Base-by-base conservation (phyloP, 2,329 filamentous ascomycete genomes). In the Fusarium sp. region DNA sequence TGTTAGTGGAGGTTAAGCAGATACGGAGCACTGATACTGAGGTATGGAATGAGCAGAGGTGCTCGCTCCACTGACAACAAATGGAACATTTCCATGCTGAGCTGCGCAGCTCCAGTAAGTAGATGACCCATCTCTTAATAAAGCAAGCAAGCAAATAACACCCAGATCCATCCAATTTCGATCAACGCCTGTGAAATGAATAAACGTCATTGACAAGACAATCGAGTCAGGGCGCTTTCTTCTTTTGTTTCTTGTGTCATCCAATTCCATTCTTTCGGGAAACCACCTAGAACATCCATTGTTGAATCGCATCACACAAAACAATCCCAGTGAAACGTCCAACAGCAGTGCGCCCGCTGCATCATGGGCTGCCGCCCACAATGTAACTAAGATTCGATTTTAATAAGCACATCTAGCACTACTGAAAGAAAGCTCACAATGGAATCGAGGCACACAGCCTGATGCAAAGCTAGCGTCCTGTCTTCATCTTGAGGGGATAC, bases 161-260 rank as follows among this genome's bases (percentile, higher is more conserved):
- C 18, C 42, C 25, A 51, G 35, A 45, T 57, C 42, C 46, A 64
- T 64, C 51, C 45, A 63, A 57, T 61, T 57, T 69, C 51, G 58
- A 63, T 63, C 59, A 67, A 66, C 58, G 48, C n/a, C 39, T 20
- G 23, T 58, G 64, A 64, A 68, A 68, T 68, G 64, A 68, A 57
- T 57, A 58, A 60, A 66, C 58, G 50, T 68, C 63, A 68, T 61
- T 56, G 58, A 41, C 48, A 56, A 63, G 53, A 48, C 36, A 58
- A 39, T 53, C 49, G 50, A 72, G 67, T 63, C 68, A 63, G 46
- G 57, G 45, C 45, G 40, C 29, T 49, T 41, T 59, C 50, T 39
- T 45, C 64, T 46, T 41, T 56, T 51, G 42, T 55, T 46, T 56
- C 35, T 47, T 48, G 11, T 50, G 31, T 51, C 37, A 42, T 50